These are phyloP conservation scores for Pythium insidiosum DNA, from an alignment of 352 stramenopile genomes.

Conservation along the genomic window DNA sequence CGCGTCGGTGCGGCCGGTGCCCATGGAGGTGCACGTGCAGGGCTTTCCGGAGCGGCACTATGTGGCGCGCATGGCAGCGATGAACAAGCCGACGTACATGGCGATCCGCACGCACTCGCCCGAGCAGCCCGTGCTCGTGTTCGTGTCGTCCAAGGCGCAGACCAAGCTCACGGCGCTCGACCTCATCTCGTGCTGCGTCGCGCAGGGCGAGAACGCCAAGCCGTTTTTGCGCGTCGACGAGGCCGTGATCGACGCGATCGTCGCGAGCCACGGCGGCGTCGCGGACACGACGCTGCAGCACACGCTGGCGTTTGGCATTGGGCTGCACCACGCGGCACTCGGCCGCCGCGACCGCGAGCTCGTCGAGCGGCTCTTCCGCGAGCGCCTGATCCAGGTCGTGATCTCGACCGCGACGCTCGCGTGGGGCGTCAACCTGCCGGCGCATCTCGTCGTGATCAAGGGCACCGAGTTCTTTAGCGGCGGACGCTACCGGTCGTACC, in stretches of 20 bases:
- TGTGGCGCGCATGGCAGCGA: constrained; percentile 96
- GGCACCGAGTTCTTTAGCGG: constrained; percentile 96
- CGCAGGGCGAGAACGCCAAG: constrained; percentile 60
- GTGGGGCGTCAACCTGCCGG: constrained; percentile 96
- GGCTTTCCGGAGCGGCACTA: constrained; percentile 96
- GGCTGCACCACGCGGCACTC: constrained; percentile 95
- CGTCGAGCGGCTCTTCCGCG: constrained; percentile 96
- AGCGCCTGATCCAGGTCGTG: constrained; percentile 95
- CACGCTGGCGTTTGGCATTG: constrained; percentile 97
- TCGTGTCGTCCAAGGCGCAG: constrained; percentile 97
- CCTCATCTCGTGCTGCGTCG: constrained; percentile 91
- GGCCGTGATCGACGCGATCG: constrained; percentile 82
- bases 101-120: constrained; percentile 94
- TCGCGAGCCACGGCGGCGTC: constrained; percentile 52
- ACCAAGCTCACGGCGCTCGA: constrained; percentile 97
- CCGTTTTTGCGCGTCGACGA: constrained; percentile 92
- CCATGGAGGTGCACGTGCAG: constrained; percentile 96
- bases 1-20: constrained; percentile 92
- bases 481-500: constrained; percentile 96
- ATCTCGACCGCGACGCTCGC: constrained; percentile 91
- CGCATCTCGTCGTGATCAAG: constrained; percentile 98
- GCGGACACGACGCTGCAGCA: constrained; percentile 93
- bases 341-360: constrained; percentile 85
- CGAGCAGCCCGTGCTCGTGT: constrained; percentile 94
- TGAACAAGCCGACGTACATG: constrained; percentile 99